Conservation (phyloP, 2,329 filamentous ascomycete species). For the Arthrocladium fulminans region DNA sequence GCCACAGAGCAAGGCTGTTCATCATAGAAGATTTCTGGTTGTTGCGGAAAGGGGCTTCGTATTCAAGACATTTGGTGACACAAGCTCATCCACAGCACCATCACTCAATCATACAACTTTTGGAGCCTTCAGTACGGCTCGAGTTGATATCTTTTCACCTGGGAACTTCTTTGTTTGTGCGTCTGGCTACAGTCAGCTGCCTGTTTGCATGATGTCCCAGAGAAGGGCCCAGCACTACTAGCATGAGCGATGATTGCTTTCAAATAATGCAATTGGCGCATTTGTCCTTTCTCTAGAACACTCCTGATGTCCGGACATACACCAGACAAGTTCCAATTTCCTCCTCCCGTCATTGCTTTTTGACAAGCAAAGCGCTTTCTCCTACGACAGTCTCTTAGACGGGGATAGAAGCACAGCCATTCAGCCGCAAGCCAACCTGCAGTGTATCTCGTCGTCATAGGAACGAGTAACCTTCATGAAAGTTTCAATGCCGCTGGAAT, state of each 20-base stretch:
- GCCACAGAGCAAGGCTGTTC: constrained; percentile 7
- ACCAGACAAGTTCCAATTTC: neutral
- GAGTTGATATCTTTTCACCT: constrained; percentile 6
- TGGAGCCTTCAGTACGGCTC: constrained; percentile 1
- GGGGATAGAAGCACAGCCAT: neutral
- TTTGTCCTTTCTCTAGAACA: constrained; percentile 3
- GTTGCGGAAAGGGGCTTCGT: neutral
- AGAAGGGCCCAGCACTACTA: constrained; percentile 3
- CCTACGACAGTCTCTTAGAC: neutral
- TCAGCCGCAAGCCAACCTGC: neutral
- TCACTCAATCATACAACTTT: constrained; percentile 5
- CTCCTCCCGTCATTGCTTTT: constrained; percentile 2
- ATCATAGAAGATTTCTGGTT: constrained; percentile 5
- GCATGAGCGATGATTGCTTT: constrained; percentile 9
- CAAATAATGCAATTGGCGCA: constrained; percentile 9
- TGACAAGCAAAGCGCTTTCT: constrained; percentile 1
- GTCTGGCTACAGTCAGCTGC: constrained; percentile 14
- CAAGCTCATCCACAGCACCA: constrained; percentile 2
- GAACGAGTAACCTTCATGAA: neutral
- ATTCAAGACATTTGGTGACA: constrained; percentile 5
- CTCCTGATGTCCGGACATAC: neutral
- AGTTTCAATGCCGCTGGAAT: neutral
- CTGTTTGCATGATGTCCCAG: constrained; percentile 20
- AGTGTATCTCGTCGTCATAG: neutral
- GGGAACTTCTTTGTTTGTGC: constrained; percentile 20